Percentiles rank a stretch among this genome's conserved stretches.
These are phyloP conservation scores for Croton setiger DNA, from an alignment of 441 rosid genomes.

Conservation along the genomic window DNA sequence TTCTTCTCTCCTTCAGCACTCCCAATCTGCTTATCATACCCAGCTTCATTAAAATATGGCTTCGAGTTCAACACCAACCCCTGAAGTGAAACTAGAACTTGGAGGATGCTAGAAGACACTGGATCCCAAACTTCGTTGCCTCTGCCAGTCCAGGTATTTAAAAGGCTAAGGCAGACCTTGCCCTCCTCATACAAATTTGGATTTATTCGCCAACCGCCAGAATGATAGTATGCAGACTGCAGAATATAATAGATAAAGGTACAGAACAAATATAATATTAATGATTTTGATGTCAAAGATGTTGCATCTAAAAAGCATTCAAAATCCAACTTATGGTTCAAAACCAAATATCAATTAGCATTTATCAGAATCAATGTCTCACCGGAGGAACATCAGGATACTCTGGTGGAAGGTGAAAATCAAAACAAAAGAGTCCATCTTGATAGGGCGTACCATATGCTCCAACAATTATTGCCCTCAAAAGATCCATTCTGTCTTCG, in stretches of 20 bases:
- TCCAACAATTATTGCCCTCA: constrained; percentile 90
- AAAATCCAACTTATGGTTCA: background rate
- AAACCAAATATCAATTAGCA: constrained; percentile 5
- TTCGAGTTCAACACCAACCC: constrained; percentile 89
- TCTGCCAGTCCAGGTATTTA: constrained; percentile 96
- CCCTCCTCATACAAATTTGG: constrained; percentile 97
- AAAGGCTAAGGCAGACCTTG: constrained; percentile 96
- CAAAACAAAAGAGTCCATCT: constrained; percentile 97
- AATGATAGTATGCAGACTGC: constrained; percentile 91
- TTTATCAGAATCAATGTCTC: constrained; percentile 19
- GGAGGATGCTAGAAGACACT: constrained; percentile 90
- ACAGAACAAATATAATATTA: constrained; percentile 15
- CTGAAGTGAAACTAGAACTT: constrained; percentile 95
- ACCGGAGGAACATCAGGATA: constrained; percentile 94
- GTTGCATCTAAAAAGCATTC: constrained; percentile 5
- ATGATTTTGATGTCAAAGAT: constrained; percentile 1
- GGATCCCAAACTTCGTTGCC: constrained; percentile 99
- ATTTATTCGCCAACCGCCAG: constrained; percentile 98
- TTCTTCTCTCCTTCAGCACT: constrained; percentile 98
- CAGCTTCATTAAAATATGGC: constrained; percentile 99
- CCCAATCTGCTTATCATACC: constrained; percentile 93
- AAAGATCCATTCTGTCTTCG: constrained; percentile 96
- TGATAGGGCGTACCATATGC: constrained; percentile 99
- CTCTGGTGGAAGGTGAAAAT: constrained; percentile 88
- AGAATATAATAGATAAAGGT: constrained; percentile 26